Base-by-base conservation (phyloP, 2,329 filamentous ascomycete species). In the Fusarium decemcellulare region DNA sequence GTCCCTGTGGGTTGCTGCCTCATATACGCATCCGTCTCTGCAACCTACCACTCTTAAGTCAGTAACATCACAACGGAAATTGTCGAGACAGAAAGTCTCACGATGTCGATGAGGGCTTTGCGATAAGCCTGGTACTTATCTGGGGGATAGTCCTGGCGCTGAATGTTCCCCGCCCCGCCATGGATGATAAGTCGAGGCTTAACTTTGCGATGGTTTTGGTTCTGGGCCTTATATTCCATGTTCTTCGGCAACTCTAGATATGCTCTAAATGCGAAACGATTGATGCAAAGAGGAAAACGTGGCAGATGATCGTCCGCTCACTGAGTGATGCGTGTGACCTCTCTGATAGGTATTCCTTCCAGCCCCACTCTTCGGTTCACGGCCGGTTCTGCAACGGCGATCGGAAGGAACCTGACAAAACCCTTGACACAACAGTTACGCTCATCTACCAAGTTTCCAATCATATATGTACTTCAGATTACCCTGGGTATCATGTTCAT, bases 151-250 rank as follows among this genome's bases (percentile, higher is more conserved):
- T 85, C 88, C 8, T 83, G 78, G 5, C 87, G 90, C 29, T 84
- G 84, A 71, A 93, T 90, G 75, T 91, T 91, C 50, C 92, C 92
- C 2, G 92, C 92, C 36, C 92, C 92, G 75, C 92, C 92, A 74
- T 93, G 91, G 74, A 93, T 88, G 75, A 93, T 91, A 34, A 93
- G 77, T 10, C 89, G 85, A 5, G 91, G 90, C 73, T 82, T 81
- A 36, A 84, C 63, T 50, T 66, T 76, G 23, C 67, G 54, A 23
- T 5, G 15, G 37, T 34, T 23, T 40, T 56, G 18, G 42, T 60
- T 5, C 58, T 66, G 70, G 30, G 51, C 61, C 58, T 78, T 81
- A 71, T 82, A 84, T 58, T 85, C 80, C 84, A 86, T 86, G 36
- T 16, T 59, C 18, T 27, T 39, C n/a, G 10, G 9, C 32, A 5